A percentile compares a stretch with the other conserved stretches of the same genome.
These are phyloP conservation scores for Xylona heveae DNA, from an alignment of 495 filamentous ascomycete genomes.

Conservation along the genomic window DNA sequence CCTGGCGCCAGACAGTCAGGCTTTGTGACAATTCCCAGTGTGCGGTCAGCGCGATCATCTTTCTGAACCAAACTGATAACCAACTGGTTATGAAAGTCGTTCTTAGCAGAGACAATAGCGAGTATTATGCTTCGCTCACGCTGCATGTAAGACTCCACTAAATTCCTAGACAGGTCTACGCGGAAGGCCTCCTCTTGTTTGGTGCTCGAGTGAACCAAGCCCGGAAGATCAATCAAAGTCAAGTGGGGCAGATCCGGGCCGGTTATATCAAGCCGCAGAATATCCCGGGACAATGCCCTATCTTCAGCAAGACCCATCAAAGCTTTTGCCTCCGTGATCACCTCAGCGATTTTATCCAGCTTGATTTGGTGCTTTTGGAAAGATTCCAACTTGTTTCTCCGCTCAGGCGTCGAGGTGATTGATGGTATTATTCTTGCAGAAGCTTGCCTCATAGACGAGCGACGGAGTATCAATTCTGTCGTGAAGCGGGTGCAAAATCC, in stretches of 20 bases:
- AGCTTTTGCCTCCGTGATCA: too few relatives aligned
- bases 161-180: slow-evolving; percentile 24
- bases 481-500: slow-evolving; percentile 34
- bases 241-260: slow-evolving; percentile 39
- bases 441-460: slow-evolving; percentile 8
- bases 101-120: slow-evolving; percentile 30
- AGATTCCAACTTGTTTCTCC: too few relatives aligned
- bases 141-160: slow-evolving; percentile 37
- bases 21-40: slow-evolving; percentile 38
- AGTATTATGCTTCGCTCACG: slow-evolving; percentile 33
- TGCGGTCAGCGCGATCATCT: slow-evolving; percentile 27
- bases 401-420: too few relatives aligned
- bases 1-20: slow-evolving; percentile 25
- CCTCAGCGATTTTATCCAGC: too few relatives aligned
- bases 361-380: too few relatives aligned
- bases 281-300: slow-evolving; percentile 33
- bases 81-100: slow-evolving; percentile 25
- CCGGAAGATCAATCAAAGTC: slow-evolving; percentile 45
- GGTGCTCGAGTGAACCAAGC: slow-evolving; percentile 27
- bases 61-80: slow-evolving; percentile 24
- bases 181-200: slow-evolving; percentile 19
- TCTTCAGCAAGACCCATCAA: too few relatives aligned
- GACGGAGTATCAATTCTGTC: slow-evolving; percentile 33
- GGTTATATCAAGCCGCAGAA: slow-evolving; percentile 39
- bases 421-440: slow-evolving; percentile 5